Evolutionary conservation across 1,139 yeast species (phyloP).

Genomic region (Candida anutae): DNA sequence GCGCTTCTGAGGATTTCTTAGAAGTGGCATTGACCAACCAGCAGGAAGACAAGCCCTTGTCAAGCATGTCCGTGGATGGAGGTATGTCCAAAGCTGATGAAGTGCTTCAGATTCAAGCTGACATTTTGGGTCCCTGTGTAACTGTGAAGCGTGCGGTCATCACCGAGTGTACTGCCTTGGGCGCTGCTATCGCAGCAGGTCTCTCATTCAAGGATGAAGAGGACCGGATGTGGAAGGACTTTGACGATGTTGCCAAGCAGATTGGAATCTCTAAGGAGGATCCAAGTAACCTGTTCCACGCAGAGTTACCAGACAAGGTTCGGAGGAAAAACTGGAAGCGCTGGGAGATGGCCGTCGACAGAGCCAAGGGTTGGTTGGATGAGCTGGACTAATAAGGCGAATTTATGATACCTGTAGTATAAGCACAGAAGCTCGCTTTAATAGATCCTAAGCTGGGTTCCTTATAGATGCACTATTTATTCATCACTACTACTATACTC

Average conservation of each 20-base stretch:
- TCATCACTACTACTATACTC: too few species aligned
- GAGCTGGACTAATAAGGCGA: conserved; percentile 16
- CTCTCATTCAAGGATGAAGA: conserved; percentile 51
- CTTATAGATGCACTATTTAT: not conserved
- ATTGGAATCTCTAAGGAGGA: conserved; percentile 27
- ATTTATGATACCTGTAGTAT: not conserved
- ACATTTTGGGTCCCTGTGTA: conserved; percentile 80
- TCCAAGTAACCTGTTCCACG: conserved; percentile 40
- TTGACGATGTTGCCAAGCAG: conserved; percentile 50
- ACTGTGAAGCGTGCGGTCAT: conserved; percentile 74
- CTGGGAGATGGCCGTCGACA: conserved; percentile 78
- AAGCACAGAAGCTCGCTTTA: not conserved
- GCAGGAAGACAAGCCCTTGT: conserved; percentile 41
- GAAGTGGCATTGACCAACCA: conserved; percentile 35
- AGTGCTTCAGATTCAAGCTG: conserved; percentile 92
- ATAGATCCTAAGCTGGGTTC: not conserved
- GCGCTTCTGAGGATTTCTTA: conserved; percentile 41
- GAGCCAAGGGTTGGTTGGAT: conserved; percentile 72
- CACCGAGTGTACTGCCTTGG: conserved; percentile 90
- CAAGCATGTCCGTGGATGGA: conserved; percentile 77
- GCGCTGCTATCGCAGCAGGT: conserved; percentile 96
- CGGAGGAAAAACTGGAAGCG: conserved; percentile 61
- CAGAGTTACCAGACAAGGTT: conserved; percentile 50
- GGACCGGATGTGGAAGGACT: conserved; percentile 66
- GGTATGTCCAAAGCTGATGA: conserved; percentile 92